Evolutionary conservation across 805 yeast genomes (phyloP).

Genomic region (Metschnikowia aberdeeniae): DNA sequence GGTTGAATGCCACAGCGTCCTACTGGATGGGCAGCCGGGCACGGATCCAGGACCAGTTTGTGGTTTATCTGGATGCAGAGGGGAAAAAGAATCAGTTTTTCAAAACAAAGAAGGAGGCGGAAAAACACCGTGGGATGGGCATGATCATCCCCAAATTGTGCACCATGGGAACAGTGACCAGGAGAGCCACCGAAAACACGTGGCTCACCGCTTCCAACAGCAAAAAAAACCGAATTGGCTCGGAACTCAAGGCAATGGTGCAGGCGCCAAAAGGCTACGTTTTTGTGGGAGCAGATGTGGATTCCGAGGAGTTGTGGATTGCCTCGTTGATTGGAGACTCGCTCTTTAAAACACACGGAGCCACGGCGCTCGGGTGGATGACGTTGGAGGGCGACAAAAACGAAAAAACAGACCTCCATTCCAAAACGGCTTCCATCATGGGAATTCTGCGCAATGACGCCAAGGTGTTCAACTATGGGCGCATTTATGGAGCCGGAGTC

Average conservation of each 20-base stretch:
- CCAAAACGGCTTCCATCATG: constrained; percentile 84
- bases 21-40: constrained; percentile 93
- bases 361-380: constrained; percentile 99
- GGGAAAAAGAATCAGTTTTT: constrained; percentile 23
- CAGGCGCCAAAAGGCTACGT: constrained; percentile 85
- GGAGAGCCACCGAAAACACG: constrained; percentile 94
- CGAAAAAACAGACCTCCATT: constrained; percentile 91
- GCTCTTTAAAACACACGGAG: constrained; percentile 84
- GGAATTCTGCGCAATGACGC: constrained; percentile 92
- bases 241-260: constrained; percentile 85
- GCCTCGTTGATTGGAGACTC: constrained; percentile 95
- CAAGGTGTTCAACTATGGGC: constrained; percentile 91
- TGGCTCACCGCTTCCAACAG: constrained; percentile 98
- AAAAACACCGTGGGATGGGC: constrained; percentile 43
- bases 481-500: constrained; percentile 97
- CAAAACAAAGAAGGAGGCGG: constrained; percentile 21
- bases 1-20: constrained; percentile 73
- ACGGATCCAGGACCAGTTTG: constrained; percentile 80
- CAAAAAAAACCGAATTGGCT: constrained; percentile 78
- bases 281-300: constrained; percentile 98
- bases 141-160: constrained; percentile 79
- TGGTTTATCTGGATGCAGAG: constrained; percentile 47
- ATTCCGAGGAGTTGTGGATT: constrained; percentile 97
- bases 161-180: constrained; percentile 94
- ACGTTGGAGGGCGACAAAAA: constrained; percentile 91